phyloP scores from a whole-genome alignment of 1,139 yeast species.

The Meyerozyma elateridarum region DNA sequence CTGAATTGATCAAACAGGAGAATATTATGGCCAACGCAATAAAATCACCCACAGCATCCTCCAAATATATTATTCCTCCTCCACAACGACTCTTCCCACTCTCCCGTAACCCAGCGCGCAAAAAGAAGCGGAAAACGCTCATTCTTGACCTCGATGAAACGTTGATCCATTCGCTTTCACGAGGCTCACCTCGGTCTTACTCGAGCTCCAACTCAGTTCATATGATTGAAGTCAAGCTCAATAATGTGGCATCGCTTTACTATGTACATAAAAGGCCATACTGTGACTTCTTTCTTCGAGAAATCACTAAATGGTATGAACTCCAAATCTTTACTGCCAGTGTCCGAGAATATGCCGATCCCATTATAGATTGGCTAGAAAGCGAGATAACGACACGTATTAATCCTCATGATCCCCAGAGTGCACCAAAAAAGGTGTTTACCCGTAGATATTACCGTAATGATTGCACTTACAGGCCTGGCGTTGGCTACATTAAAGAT shows the following conservation, averaged over 20 bases:
- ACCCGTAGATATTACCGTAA: slow-evolving; percentile 67
- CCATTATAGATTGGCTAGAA: slow-evolving; percentile 84
- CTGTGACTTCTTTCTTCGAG: slow-evolving; percentile 77
- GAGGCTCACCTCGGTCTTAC: slow-evolving; percentile 47
- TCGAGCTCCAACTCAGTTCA: slow-evolving; percentile 47
- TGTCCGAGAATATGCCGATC: slow-evolving; percentile 93
- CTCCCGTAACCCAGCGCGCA: slow-evolving; percentile 36
- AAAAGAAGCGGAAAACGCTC: slow-evolving; percentile 54
- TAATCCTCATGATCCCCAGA: slow-evolving; percentile 21
- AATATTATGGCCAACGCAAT: slow-evolving; percentile 40
- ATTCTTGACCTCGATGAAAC: slow-evolving; percentile 92
- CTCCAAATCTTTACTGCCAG: slow-evolving; percentile 91
- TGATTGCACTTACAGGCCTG: slow-evolving; percentile 71
- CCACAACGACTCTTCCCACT: slow-evolving; percentile 44
- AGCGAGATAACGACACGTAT: slow-evolving; percentile 26
- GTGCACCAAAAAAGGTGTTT: slow-evolving; percentile 28
- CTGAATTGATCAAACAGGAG: slow-evolving; percentile 40
- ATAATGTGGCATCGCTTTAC: slow-evolving; percentile 68
- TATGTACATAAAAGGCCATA: slow-evolving; percentile 90
- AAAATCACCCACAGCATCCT: slow-evolving; percentile 54
- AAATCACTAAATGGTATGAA: slow-evolving; percentile 83
- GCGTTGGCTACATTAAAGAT: slow-evolving; percentile 88
- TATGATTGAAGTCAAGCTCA: slow-evolving; percentile 81
- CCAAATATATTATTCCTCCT: slow-evolving; percentile 46
- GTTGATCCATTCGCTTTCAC: slow-evolving; percentile 79